Conservation (phyloP, 2,329 filamentous ascomycete genomes). For the Akanthomyces lecanii region DNA sequence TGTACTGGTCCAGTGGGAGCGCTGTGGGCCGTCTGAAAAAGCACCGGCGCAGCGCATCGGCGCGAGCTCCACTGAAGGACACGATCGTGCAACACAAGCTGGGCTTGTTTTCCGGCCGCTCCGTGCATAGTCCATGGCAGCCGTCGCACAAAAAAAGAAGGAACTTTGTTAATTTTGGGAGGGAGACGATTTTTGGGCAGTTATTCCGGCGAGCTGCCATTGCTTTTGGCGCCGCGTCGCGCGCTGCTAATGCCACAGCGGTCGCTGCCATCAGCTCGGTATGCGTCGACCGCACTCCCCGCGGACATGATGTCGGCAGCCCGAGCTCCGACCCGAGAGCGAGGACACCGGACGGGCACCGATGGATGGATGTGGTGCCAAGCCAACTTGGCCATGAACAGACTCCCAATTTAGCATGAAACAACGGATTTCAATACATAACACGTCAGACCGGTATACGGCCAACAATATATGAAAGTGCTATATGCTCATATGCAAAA, state of each 20-base stretch:
- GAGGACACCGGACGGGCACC: background rate
- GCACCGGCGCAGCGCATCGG: background rate
- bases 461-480: background rate
- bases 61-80: background rate
- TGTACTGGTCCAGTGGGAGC: background rate
- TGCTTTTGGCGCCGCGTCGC: background rate
- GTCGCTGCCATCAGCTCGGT: background rate
- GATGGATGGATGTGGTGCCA: background rate
- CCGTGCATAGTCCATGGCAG: background rate
- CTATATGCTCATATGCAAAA: slow-evolving; percentile 11
- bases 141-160: background rate
- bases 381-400: background rate
- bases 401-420: background rate
- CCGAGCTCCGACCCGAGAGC: slow-evolving; percentile 10
- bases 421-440: background rate
- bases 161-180: too few species aligned
- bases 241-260: background rate
- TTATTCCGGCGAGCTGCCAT: background rate
- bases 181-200: too few species aligned
- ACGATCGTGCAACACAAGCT: background rate
- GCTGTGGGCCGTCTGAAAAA: background rate
- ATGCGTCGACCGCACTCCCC: background rate
- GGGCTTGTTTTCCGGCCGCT: background rate
- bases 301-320: background rate
- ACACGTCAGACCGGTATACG: background rate